A percentile compares a stretch with the other conserved stretches of the same genome.
Conservation (phyloP, 495 filamentous ascomycete genomes). For the Penicillium subrubescens region DNA sequence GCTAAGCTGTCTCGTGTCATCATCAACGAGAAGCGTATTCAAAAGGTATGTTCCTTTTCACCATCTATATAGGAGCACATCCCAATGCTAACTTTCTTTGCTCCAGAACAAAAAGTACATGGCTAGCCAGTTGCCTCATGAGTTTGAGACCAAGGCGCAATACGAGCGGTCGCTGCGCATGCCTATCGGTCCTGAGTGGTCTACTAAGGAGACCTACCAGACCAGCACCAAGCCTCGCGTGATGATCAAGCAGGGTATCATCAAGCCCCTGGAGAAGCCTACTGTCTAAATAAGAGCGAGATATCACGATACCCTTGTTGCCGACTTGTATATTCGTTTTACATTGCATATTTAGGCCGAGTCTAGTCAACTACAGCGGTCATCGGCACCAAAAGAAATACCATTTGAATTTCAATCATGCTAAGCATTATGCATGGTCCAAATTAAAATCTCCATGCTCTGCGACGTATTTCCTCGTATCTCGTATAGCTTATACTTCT, state of each 20-base stretch:
- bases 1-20: constrained; percentile 80
- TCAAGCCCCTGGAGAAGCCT: constrained; percentile 84
- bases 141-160: constrained; percentile 81
- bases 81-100: constrained; percentile 29
- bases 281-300: constrained; percentile 45
- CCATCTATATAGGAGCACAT: not conserved
- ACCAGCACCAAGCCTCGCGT: constrained; percentile 86
- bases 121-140: constrained; percentile 78
- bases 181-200: constrained; percentile 92
- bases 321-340: constrained; percentile 15
- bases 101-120: constrained; percentile 82
- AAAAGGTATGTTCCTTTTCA: constrained; percentile 67
- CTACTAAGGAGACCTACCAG: constrained; percentile 91
- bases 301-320: constrained; percentile 9
- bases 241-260: constrained; percentile 89
- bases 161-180: constrained; percentile 88
- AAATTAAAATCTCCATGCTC: not conserved
- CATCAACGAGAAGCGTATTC: constrained; percentile 86
- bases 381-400: constrained; percentile 8
- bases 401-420: constrained; percentile 4
- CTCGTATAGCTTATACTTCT: not conserved
- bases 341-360: not conserved
- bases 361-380: not conserved
- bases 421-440: not conserved
- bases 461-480: not conserved